Conservation (phyloP, 1,284 basidiomycete species). For the Pyrrhoderma lamaoense region DNA sequence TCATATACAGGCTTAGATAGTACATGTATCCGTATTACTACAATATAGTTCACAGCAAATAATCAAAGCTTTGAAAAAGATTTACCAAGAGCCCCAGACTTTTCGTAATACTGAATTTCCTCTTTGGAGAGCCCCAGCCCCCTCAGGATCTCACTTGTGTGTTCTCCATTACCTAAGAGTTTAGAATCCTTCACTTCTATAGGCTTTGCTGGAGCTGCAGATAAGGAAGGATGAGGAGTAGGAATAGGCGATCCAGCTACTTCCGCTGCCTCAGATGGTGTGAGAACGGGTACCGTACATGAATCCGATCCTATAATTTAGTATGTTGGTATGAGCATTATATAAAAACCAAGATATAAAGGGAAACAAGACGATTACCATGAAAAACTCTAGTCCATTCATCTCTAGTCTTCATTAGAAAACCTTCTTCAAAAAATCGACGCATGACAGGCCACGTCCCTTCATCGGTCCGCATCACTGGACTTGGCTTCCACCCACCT, state of each 20-base stretch:
- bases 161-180: conserved; percentile 39
- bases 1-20: no score
- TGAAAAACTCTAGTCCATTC: conserved; percentile 67
- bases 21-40: no score
- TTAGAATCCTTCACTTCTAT: conserved; percentile 14
- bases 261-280: conserved; percentile 47
- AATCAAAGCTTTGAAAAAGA: conserved; percentile 1
- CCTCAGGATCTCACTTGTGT: conserved; percentile 44
- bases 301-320: conserved; percentile 62
- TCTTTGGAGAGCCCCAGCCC: conserved; percentile 28
- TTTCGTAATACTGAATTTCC: background rate
- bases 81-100: conserved; percentile 11
- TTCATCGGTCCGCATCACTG: conserved; percentile 42
- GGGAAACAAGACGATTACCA: conserved; percentile 33
- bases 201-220: conserved; percentile 9
- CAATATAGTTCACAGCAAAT: background rate
- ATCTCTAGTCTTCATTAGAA: conserved; percentile 52
- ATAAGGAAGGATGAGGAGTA: conserved; percentile 42
- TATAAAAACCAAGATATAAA: background rate
- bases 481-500: conserved; percentile 47
- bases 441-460: conserved; percentile 55
- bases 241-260: conserved; percentile 29
- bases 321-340: background rate
- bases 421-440: conserved; percentile 56
- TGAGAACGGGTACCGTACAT: conserved; percentile 71